A percentile compares a stretch with the other conserved stretches of the same genome.
These are phyloP conservation scores for Actinomortierella wolfii DNA, from an alignment of 371 early-diverging fungal species.

Conservation along the genomic window DNA sequence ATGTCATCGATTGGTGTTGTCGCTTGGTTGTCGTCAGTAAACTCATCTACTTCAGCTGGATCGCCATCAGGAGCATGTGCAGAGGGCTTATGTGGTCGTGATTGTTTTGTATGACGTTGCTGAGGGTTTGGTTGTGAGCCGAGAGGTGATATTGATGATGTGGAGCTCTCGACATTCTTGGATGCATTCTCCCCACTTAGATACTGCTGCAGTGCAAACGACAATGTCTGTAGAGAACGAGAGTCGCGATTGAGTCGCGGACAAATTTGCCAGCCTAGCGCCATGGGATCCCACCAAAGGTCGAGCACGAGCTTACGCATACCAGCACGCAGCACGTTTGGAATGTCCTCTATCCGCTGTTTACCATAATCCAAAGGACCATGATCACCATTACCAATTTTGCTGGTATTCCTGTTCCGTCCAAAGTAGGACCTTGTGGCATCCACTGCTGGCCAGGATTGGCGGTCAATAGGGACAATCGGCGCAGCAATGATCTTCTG, in stretches of 20 bases:
- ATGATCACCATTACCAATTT: too few relatives aligned
- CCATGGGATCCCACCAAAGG: conserved; percentile 39
- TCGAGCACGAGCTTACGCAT: conserved; percentile 36
- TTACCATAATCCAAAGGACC: conserved; percentile 5
- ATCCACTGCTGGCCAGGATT: conserved; percentile 31
- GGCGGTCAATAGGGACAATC: conserved; percentile 31
- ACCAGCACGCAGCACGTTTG: conserved; percentile 34
- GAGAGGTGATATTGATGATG: too few relatives aligned
- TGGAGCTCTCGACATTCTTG: too few relatives aligned
- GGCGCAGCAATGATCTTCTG: conserved; percentile 36
- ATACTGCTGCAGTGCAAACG: conserved; percentile 13
- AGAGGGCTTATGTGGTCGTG: too few relatives aligned
- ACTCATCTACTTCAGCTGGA: too few relatives aligned
- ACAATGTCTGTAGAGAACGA: not conserved
- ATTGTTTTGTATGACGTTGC: too few relatives aligned
- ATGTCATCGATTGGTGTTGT: too few relatives aligned
- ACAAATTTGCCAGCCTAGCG: conserved; percentile 37
- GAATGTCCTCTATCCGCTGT: conserved; percentile 16
- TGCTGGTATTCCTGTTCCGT: conserved; percentile 1
- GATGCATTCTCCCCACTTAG: too few relatives aligned
- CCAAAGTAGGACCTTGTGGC: conserved; percentile 34
- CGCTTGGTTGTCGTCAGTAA: too few relatives aligned
- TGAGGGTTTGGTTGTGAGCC: too few relatives aligned
- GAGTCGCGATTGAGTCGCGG: conserved; percentile 23
- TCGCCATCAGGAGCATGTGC: too few relatives aligned